A percentile compares a stretch with the other conserved stretches of the same genome.
Evolutionary conservation across 495 filamentous ascomycete species (phyloP).

Genomic region (Pyrenopolyporus hunteri): DNA sequence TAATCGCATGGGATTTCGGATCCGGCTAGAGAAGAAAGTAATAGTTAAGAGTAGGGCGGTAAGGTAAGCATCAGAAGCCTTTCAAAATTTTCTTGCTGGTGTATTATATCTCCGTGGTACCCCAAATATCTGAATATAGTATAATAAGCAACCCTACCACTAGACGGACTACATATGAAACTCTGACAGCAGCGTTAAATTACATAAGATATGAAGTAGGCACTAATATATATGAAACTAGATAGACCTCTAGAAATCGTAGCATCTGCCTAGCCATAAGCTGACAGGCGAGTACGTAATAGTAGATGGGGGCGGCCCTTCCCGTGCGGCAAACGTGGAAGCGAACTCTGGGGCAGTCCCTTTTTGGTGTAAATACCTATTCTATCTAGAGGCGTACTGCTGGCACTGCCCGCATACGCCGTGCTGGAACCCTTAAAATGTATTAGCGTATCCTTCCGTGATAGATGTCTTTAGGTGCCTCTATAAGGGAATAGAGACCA

Average conservation of each 20-base stretch:
- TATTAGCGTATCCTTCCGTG: not conserved
- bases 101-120: not conserved
- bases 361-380: not conserved
- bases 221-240: constrained; percentile 26
- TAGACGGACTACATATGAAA: not conserved
- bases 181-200: constrained; percentile 16
- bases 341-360: constrained; percentile 5
- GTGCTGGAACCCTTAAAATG: not conserved
- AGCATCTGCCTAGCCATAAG: constrained; percentile 16
- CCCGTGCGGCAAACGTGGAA: constrained; percentile 22
- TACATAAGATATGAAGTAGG: constrained; percentile 25
- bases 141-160: not conserved
- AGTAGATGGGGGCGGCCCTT: constrained; percentile 23
- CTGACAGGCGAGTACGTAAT: constrained; percentile 19
- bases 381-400: constrained; percentile 23
- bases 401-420: constrained; percentile 7
- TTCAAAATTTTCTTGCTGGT: not conserved
- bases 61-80: not conserved
- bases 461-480: not conserved
- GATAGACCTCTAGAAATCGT: constrained; percentile 9
- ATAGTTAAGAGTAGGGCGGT: not conserved
- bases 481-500: not conserved
- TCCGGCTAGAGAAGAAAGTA: not conserved
- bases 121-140: not conserved
- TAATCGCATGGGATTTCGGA: not conserved